These are phyloP conservation scores for Neurospora sp. DNA, from an alignment of 495 filamentous ascomycete species.

Conservation along the genomic window DNA sequence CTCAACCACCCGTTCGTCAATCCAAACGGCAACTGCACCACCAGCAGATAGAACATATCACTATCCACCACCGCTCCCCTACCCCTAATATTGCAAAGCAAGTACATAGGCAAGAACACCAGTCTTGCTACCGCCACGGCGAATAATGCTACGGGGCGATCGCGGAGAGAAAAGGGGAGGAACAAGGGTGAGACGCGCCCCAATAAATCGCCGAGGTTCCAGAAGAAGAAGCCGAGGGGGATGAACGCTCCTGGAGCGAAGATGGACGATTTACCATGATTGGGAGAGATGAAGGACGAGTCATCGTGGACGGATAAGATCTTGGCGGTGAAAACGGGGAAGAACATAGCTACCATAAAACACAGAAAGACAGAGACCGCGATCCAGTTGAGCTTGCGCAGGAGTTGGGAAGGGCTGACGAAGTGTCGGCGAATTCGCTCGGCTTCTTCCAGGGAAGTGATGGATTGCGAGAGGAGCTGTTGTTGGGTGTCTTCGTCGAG, in stretches of 20 bases:
- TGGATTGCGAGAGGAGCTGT: conserved; percentile 24
- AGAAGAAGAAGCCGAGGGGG: conserved; percentile 82
- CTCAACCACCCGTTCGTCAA: conserved; percentile 78
- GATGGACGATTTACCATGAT: conserved; percentile 19
- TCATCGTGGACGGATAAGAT: conserved; percentile 60
- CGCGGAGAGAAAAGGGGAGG: conserved; percentile 47
- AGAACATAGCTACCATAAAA: conserved; percentile 84
- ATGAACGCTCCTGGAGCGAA: conserved; percentile 71
- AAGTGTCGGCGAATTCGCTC: conserved; percentile 42
- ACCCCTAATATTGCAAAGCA: conserved; percentile 76
- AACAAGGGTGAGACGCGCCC: conserved; percentile 64
- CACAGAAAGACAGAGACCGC: conserved; percentile 62
- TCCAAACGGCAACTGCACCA: conserved; percentile 79
- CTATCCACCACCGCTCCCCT: conserved; percentile 59
- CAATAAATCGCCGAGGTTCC: conserved; percentile 81
- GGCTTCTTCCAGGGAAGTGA: conserved; percentile 35
- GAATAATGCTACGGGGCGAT: conserved; percentile 55
- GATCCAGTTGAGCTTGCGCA: conserved; percentile 64
- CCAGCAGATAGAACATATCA: conserved; percentile 77
- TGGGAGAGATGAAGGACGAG: conserved; percentile 23
- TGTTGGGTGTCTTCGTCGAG: conserved; percentile 18
- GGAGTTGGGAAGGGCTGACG: conserved; percentile 55
- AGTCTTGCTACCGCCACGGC: conserved; percentile 50
- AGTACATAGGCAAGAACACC: conserved; percentile 73
- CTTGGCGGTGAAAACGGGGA: conserved; percentile 80